Evolutionary conservation across 208 protist genomes (phyloP), one percentile per base, ranked within the genome.

Genomic region (Wallacemonas sp.): DNA sequence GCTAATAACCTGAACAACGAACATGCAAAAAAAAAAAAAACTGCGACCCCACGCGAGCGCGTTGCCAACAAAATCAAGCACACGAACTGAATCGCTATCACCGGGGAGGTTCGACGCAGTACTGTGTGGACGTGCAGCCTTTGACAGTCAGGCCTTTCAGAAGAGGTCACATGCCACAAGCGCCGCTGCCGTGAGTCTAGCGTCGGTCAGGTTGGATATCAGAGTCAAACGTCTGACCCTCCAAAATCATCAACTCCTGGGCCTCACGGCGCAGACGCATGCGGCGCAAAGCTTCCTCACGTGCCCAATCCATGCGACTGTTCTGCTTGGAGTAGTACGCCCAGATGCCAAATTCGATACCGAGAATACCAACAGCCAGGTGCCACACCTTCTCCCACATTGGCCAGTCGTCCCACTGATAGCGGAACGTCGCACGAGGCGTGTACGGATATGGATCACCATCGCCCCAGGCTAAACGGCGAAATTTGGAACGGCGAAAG

Each of bases 301-400:
- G 73, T 22, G 89, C 89, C 89, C 89, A 95, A 71, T 95, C 85
- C 84, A 91, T 92, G 29, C 81, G 80, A 52, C 76, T 83, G 72
- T 91, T 91, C 50, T 85, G 71, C 53, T 92, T 92, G 6, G 85
- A 92, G 74, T 90, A 94, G 74, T 90, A 94, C 17, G 79, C 83
- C 89, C 85, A 91, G 13, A 91, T 63, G 26, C 71, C 72, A 27
- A 94, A 92, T 68, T 94, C 83, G 17, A 92, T 55, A 5, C 55
- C 74, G 1, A 92, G 53, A 46, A 92, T 71, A n/a, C 58, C 71
- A 27, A 92, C 44, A 10, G 73, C 38, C 6, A 94, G 27, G 64
- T 94, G 89, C 85, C 89, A 94, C 58, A 91, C 66, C 71, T 94
- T 94, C 69, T 94, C 85, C 89, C 89, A 94, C 73, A 92, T 71